Evolutionary conservation across 768 basidiomycete species (phyloP).

Genomic region (Mycena vitilis): DNA sequence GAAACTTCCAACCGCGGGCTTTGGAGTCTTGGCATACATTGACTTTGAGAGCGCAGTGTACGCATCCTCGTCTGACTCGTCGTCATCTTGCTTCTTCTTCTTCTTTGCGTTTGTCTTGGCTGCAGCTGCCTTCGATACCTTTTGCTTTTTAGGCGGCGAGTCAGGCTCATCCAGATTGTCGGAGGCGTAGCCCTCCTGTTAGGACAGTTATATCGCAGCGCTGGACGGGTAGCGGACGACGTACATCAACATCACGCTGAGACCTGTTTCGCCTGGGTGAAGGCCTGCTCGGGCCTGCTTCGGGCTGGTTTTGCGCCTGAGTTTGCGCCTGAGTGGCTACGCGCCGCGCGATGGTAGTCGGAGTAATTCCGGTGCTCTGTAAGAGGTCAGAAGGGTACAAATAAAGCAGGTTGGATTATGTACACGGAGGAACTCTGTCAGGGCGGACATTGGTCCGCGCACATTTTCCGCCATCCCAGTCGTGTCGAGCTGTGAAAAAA

Average conservation of each 20-base stretch:
- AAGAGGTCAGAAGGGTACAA: not conserved
- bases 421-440: constrained; percentile 85
- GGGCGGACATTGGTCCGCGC: constrained; percentile 83
- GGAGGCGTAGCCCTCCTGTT: constrained; percentile 67
- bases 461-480: constrained; percentile 61
- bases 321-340: constrained; percentile 48
- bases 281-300: constrained; percentile 56
- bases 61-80: constrained; percentile 73
- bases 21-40: constrained; percentile 53
- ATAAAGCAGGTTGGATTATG: constrained; percentile 32
- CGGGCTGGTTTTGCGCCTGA: constrained; percentile 51
- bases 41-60: constrained; percentile 74
- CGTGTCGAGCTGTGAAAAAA: no score
- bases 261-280: constrained; percentile 9
- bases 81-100: constrained; percentile 58
- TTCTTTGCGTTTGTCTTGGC: constrained; percentile 57
- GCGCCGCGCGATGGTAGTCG: constrained; percentile 58
- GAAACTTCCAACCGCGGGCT: constrained; percentile 83
- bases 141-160: constrained; percentile 67
- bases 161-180: constrained; percentile 80
- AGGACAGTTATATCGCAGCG: not conserved
- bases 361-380: constrained; percentile 61
- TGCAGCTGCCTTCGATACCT: constrained; percentile 59
- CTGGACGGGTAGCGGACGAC: not conserved
- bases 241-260: constrained; percentile 30